Conservation (phyloP, 1,284 basidiomycete species). For the Heterobasidion annosum region DNA sequence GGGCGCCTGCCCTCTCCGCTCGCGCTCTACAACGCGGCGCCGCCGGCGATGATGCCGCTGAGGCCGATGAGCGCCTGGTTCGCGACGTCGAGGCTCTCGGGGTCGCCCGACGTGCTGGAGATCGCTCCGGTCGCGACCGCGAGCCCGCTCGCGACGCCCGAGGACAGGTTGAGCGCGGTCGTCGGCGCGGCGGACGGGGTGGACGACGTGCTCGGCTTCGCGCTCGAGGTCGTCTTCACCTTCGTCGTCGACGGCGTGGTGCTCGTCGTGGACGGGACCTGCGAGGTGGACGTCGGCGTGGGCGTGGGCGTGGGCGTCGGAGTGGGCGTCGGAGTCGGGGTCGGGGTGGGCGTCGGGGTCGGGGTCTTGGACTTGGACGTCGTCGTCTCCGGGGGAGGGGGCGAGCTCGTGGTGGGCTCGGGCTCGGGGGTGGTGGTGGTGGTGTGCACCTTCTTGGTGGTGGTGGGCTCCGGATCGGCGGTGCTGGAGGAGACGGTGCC, state of each 20-base stretch:
- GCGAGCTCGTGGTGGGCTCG: constrained; percentile 12
- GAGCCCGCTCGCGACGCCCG: constrained; percentile 17
- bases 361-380: constrained; percentile 14
- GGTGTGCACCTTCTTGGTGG: constrained; percentile 10
- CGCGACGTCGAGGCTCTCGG: constrained; percentile 23
- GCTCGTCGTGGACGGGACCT: constrained; percentile 15
- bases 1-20: no score
- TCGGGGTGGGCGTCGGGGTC: constrained; percentile 16
- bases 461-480: constrained; percentile 10
- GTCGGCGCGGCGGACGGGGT: constrained; percentile 9
- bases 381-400: constrained; percentile 3
- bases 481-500: neutral
- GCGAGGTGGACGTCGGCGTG: constrained; percentile 14
- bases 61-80: constrained; percentile 31
- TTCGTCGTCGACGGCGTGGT: constrained; percentile 14
- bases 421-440: constrained; percentile 8
- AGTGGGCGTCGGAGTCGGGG: constrained; percentile 17
- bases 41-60: constrained; percentile 22
- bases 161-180: constrained; percentile 10
- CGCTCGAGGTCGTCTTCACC: constrained; percentile 14
- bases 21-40: neutral
- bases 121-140: constrained; percentile 20
- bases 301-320: constrained; percentile 15
- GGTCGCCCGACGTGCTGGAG: constrained; percentile 11
- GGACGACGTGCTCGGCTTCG: constrained; percentile 13